A percentile compares a stretch with the other conserved stretches of the same genome.
Conservation (phyloP, 2,329 filamentous ascomycete species). For the Alternaria sp. region DNA sequence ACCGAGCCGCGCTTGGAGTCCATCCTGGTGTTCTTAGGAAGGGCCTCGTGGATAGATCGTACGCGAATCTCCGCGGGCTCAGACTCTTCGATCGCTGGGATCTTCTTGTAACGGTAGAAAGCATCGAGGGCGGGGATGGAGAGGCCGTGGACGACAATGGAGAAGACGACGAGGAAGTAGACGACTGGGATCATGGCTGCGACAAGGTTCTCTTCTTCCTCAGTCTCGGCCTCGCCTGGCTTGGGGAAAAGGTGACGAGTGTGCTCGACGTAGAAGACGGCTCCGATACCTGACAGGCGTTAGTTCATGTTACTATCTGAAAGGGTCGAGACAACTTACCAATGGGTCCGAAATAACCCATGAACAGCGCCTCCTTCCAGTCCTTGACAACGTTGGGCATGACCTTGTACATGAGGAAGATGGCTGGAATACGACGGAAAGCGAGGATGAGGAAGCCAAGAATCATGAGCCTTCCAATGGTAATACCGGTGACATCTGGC, state of each 20-base stretch:
- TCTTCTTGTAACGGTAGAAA: slow-evolving; percentile 49
- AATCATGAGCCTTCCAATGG: slow-evolving; percentile 56
- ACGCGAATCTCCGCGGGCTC: slow-evolving; percentile 36
- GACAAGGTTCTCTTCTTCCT: slow-evolving; percentile 51
- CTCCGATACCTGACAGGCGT: slow-evolving; percentile 45
- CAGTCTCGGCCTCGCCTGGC: slow-evolving; percentile 47
- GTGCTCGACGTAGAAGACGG: slow-evolving; percentile 57
- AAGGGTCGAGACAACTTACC: slow-evolving; percentile 15
- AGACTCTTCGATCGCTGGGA: slow-evolving; percentile 53
- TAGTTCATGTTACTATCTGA: neutral
- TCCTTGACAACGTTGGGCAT: slow-evolving; percentile 61
- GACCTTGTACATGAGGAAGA: slow-evolving; percentile 61
- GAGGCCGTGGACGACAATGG: slow-evolving; percentile 57
- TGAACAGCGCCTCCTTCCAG: slow-evolving; percentile 66
- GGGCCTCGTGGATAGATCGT: slow-evolving; percentile 47
- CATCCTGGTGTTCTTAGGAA: slow-evolving; percentile 50
- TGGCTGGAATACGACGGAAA: slow-evolving; percentile 64
- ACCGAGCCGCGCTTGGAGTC: slow-evolving; percentile 40
- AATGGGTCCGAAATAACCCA: slow-evolving; percentile 63
- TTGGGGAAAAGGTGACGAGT: slow-evolving; percentile 53
- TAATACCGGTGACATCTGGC: slow-evolving; percentile 62
- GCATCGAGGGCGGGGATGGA: slow-evolving; percentile 55
- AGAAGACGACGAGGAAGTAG: slow-evolving; percentile 56
- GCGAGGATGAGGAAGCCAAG: slow-evolving; percentile 61
- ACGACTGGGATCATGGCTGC: slow-evolving; percentile 54